These are phyloP conservation scores for Solanum rostratum DNA, from an alignment of 257 asterid species.

Conservation along the genomic window DNA sequence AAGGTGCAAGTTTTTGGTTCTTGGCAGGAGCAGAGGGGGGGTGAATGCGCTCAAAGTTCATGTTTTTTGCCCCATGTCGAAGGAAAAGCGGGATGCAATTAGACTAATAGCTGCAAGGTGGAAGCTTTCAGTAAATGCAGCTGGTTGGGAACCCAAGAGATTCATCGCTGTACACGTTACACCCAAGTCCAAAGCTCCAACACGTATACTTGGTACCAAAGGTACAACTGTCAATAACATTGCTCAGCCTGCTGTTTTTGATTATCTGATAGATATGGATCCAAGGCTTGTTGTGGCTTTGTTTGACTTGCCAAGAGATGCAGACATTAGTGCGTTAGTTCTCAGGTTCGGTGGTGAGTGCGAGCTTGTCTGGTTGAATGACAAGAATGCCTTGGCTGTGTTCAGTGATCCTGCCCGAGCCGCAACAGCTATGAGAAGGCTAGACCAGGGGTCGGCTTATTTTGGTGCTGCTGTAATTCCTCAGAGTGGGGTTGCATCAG, in stretches of 20 bases:
- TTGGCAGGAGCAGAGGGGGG: constrained; percentile 73
- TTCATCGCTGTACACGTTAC: constrained; percentile 70
- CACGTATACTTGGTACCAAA: constrained; percentile 70
- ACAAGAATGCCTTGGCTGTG: constrained; percentile 90
- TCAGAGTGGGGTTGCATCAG: constrained; percentile 28
- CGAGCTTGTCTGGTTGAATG: constrained; percentile 92
- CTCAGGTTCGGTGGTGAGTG: constrained; percentile 97
- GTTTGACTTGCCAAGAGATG: constrained; percentile 88
- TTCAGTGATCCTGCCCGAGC: constrained; percentile 93
- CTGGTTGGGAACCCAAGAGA: constrained; percentile 99
- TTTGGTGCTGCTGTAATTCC: constrained; percentile 61
- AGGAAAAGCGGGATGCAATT: constrained; percentile 84
- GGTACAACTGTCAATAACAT: constrained; percentile 29
- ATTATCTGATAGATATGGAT: constrained; percentile 85
- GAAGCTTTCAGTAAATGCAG: constrained; percentile 79
- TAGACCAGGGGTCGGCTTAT: constrained; percentile 94
- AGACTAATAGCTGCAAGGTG: constrained; percentile 89
- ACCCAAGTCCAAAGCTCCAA: constrained; percentile 76
- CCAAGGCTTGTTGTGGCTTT: constrained; percentile 89
- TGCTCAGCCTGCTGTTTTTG: constrained; percentile 60
- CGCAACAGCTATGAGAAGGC: constrained; percentile 93
- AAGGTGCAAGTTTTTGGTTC: constrained; percentile 74
- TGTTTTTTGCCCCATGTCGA: constrained; percentile 73
- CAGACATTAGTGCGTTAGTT: constrained; percentile 83
- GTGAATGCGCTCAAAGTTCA: constrained; percentile 69